A percentile compares a stretch with the other conserved stretches of the same genome.
Evolutionary conservation across 2,329 filamentous ascomycete genomes (phyloP).

Genomic region (Aspergillus oerlinghausenensis): DNA sequence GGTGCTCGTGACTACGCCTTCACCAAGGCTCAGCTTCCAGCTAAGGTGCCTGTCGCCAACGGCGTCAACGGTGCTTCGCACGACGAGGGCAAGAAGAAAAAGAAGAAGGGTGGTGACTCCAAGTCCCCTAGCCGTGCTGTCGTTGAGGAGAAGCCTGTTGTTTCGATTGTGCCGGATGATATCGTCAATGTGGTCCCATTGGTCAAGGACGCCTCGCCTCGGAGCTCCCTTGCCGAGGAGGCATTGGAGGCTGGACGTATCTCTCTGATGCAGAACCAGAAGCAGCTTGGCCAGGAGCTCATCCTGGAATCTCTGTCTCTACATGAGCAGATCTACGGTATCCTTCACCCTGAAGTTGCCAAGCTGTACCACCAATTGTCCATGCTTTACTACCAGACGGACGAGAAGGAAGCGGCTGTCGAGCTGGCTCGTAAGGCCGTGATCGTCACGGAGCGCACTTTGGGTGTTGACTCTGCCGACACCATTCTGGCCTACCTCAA

Average conservation of each 20-base stretch:
- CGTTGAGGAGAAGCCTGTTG: constrained; percentile 43
- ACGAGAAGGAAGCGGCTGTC: constrained; percentile 92
- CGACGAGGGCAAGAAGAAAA: constrained; percentile 51
- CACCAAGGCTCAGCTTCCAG: constrained; percentile 40
- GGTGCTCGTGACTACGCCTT: constrained; percentile 74
- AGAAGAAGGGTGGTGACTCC: constrained; percentile 52
- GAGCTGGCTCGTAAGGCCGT: constrained; percentile 95
- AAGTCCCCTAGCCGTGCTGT: constrained; percentile 42
- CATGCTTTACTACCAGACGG: constrained; percentile 95
- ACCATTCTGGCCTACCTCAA: constrained; percentile 95
- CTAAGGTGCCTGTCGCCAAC: constrained; percentile 36
- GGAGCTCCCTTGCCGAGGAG: constrained; percentile 88
- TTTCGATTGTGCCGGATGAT: constrained; percentile 77
- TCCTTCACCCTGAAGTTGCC: constrained; percentile 92
- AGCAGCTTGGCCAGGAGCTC: constrained; percentile 91
- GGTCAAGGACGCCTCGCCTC: constrained; percentile 88
- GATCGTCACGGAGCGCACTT: constrained; percentile 88
- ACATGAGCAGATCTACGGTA: constrained; percentile 98
- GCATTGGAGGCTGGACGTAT: constrained; percentile 93
- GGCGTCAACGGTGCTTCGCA: constrained; percentile 31
- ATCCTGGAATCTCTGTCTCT: constrained; percentile 92
- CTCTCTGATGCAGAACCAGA: constrained; percentile 91
- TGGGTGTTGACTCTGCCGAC: constrained; percentile 89
- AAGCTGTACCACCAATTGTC: constrained; percentile 92
- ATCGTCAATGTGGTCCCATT: constrained; percentile 90